These are phyloP conservation scores for Rhodotorula mucilaginosa DNA, from an alignment of 1,284 basidiomycete genomes.

Conservation along the genomic window DNA sequence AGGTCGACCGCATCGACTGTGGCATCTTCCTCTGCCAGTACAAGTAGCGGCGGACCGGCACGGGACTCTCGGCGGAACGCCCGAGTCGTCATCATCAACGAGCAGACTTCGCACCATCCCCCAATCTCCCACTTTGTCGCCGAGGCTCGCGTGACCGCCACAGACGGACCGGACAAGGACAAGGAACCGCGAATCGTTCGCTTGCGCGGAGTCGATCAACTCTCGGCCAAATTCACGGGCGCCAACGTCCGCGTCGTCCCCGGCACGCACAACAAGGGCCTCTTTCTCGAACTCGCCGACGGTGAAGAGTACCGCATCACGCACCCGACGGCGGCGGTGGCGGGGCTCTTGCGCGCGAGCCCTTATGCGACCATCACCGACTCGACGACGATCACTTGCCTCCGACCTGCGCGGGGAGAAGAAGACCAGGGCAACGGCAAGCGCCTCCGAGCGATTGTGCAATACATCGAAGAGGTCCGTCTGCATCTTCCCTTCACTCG, in stretches of 20 bases:
- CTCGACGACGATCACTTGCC: conserved; percentile 68
- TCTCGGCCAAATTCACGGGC: conserved; percentile 63
- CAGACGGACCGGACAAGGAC: not conserved
- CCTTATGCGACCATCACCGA: conserved; percentile 87
- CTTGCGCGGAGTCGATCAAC: conserved; percentile 68
- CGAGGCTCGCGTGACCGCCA: conserved; percentile 28
- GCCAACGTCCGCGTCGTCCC: conserved; percentile 71
- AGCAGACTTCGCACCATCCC: conserved; percentile 76
- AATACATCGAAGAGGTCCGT: conserved; percentile 92
- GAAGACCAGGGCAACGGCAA: conserved; percentile 42
- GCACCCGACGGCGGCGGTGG: conserved; percentile 68
- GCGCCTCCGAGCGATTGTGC: conserved; percentile 75
- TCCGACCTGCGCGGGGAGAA: conserved; percentile 49
- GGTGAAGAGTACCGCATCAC: conserved; percentile 69
- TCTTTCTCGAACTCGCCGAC: conserved; percentile 73
- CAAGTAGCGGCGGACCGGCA: not conserved
- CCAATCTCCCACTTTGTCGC: conserved; percentile 87
- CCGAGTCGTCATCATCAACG: conserved; percentile 45
- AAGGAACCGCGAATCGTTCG: conserved; percentile 4
- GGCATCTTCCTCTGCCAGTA: conserved; percentile 12
- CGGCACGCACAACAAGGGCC: conserved; percentile 79
- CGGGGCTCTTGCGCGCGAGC: conserved; percentile 82
- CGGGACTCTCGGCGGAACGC: conserved; percentile 12
- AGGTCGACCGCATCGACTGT: conserved; percentile 17
- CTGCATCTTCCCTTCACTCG: not conserved